Evolutionary conservation across 2,329 filamentous ascomycete genomes (phyloP).

Genomic region (Penicillium sp.): DNA sequence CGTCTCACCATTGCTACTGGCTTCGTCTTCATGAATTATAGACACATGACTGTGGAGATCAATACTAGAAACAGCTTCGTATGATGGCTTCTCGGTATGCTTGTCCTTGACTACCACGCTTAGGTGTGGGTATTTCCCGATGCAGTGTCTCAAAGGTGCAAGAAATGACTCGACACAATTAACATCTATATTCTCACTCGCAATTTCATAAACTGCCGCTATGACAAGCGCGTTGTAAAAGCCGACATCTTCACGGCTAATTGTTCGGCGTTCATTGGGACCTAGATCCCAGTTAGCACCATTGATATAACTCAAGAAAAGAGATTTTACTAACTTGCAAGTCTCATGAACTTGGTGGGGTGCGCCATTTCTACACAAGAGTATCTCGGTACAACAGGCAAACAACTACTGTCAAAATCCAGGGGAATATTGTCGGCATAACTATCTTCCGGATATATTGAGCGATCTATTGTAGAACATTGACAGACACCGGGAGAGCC

Average conservation of each 20-base stretch:
- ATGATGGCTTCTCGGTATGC: constrained; percentile 39
- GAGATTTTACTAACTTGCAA: background rate
- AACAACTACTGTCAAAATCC: background rate
- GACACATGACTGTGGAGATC: constrained; percentile 44
- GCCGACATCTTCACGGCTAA: constrained; percentile 41
- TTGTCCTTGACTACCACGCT: constrained; percentile 36
- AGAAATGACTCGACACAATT: constrained; percentile 27
- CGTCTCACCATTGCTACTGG: constrained; percentile 9
- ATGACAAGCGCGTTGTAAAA: constrained; percentile 43
- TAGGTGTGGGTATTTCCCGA: constrained; percentile 41
- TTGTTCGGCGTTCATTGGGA: constrained; percentile 43
- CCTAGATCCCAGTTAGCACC: constrained; percentile 25
- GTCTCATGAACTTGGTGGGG: background rate
- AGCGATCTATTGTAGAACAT: background rate
- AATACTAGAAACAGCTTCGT: constrained; percentile 30
- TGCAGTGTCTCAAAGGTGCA: constrained; percentile 37
- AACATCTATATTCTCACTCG: constrained; percentile 12
- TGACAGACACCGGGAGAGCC: background rate
- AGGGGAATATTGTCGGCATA: background rate
- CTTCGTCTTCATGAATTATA: constrained; percentile 15
- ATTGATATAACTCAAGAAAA: background rate
- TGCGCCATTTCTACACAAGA: background rate
- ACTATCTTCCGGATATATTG: background rate
- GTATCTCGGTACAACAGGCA: background rate
- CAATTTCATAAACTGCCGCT: constrained; percentile 36